Evolutionary conservation across 176 grass and related monocot genomes (phyloP), one percentile per base, ranked within the genome.

Genomic region (Raddia distichophylla): DNA sequence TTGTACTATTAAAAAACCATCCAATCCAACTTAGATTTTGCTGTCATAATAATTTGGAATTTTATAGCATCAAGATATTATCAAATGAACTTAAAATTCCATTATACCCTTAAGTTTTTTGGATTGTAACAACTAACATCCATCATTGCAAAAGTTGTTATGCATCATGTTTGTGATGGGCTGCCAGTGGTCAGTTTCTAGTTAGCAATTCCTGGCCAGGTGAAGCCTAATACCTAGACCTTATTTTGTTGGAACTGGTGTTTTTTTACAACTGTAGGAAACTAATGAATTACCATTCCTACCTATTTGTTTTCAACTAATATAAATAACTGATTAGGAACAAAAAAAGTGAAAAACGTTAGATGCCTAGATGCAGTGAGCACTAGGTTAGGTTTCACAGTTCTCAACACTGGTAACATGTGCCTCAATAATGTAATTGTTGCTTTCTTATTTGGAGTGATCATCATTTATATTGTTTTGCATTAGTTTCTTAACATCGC

Each of bases 401-500:
- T 80, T 27, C 18, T 65, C n/a, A 12, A 57, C 71, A 35, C 20
- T 67, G 71, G 12, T 67, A 57, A 75, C 22, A 12, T 75, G n/a
- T 75, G 35, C 6, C 40, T 64, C 61, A 64, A 37, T 61, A 11
- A 61, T 22, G 54, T 12, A 52, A 2, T 33, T 54, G 1, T 52
- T 55, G 20, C 37, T 40, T 73, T 10, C 15, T 53, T 44, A 8
- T 15, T 65, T 15, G 74, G 58, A n/a, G n/a, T n/a, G n/a, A n/a
- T n/a, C n/a, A n/a, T n/a, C n/a, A n/a, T 44, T 57, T 77, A 3
- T 40, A n/a, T 71, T 42, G 40, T 45, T 16, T 2, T 40, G 54
- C 14, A 37, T 83, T 44, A 78, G 27, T 18, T 89, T 75, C 11
- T 70, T 67, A 62, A 66, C 33, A 44, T n/a, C 50, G 43, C 5